These are phyloP conservation scores for Teratosphaeria destructans DNA, from an alignment of 2,329 filamentous ascomycete species.

Conservation along the genomic window DNA sequence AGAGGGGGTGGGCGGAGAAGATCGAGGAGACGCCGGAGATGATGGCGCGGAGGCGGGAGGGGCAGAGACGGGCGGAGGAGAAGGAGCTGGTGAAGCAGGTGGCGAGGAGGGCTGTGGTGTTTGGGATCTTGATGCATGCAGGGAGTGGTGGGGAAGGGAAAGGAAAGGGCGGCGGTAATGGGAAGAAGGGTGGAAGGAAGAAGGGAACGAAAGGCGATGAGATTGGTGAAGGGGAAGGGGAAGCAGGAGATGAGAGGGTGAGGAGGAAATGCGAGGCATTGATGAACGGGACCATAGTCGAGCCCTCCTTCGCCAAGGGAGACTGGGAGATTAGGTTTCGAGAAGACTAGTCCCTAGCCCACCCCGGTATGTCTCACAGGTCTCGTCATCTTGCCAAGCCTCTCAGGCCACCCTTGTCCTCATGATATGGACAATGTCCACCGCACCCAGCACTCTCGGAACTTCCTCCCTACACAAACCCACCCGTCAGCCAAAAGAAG, in stretches of 20 bases:
- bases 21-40: conserved; percentile 43
- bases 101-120: conserved; percentile 50
- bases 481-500: not conserved
- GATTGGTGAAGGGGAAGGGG: conserved; percentile 8
- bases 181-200: not conserved
- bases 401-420: not conserved
- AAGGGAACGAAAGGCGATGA: conserved; percentile 6
- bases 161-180: not conserved
- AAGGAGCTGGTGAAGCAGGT: conserved; percentile 53
- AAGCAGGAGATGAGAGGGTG: conserved; percentile 13
- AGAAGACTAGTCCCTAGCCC: conserved; percentile 24
- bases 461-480: not conserved
- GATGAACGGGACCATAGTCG: conserved; percentile 48
- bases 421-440: not conserved
- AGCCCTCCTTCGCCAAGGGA: conserved; percentile 51
- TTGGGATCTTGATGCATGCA: conserved; percentile 35
- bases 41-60: conserved; percentile 39
- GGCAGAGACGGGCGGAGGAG: conserved; percentile 38
- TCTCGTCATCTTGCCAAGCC: not conserved
- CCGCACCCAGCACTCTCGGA: not conserved
- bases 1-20: conserved; percentile 45
- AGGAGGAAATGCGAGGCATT: conserved; percentile 46
- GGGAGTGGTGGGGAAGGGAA: conserved; percentile 6
- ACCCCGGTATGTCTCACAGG: not conserved
- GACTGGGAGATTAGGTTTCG: conserved; percentile 51